A percentile compares a stretch with the other conserved stretches of the same genome.
Evolutionary conservation across 129 eudicot species (phyloP).

Genomic region (Arctium lappa): DNA sequence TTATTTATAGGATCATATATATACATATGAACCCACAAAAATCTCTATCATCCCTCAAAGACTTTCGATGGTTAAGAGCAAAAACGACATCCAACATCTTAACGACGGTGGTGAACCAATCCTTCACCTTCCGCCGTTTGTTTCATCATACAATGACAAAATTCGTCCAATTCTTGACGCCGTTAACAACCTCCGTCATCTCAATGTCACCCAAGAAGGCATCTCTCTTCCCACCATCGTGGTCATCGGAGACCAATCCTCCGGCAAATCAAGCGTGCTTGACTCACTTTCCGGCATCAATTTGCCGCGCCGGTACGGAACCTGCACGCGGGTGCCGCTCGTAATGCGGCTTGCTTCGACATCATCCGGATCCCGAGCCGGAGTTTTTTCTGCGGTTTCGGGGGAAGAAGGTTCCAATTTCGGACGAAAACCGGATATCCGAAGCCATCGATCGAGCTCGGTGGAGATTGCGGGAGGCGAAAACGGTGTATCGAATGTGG

Average conservation of each 20-base stretch:
- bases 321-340: constrained; percentile 35
- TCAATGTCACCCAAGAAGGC: constrained; percentile 31
- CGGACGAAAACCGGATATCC: not conserved
- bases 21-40: too few relatives aligned
- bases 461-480: constrained; percentile 13
- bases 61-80: too few relatives aligned
- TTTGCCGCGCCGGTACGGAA: constrained; percentile 25
- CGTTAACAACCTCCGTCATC: not conserved
- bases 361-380: constrained; percentile 7
- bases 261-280: constrained; percentile 32
- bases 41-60: too few relatives aligned
- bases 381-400: constrained; percentile 10
- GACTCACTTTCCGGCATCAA: constrained; percentile 36
- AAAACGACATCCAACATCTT: too few relatives aligned
- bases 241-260: constrained; percentile 32
- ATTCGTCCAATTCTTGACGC: not conserved
- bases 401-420: not conserved
- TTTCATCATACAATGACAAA: not conserved
- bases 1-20: too few relatives aligned
- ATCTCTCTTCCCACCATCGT: constrained; percentile 40
- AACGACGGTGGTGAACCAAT: not conserved
- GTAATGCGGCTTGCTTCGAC: constrained; percentile 32
- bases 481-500: constrained; percentile 20
- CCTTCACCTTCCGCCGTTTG: not conserved
- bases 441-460: constrained; percentile 10